phyloP scores from a whole-genome alignment of 768 basidiomycete genomes.

The Chalciporus piperatus region DNA sequence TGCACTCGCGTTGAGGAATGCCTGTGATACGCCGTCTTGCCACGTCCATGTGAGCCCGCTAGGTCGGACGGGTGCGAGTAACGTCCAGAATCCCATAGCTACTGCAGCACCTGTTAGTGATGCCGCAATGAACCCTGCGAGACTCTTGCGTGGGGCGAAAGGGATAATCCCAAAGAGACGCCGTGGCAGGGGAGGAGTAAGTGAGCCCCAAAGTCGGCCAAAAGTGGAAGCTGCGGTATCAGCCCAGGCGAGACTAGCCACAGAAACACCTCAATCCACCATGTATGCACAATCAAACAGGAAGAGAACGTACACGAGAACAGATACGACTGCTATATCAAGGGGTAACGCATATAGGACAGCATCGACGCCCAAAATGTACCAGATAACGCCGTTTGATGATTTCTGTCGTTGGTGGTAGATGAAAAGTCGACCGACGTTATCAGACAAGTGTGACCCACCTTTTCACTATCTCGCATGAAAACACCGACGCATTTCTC shows the following conservation, averaged over 20 bases:
- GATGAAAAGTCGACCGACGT: neutral
- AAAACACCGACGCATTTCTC: slow-evolving; percentile 74
- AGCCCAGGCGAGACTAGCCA: slow-evolving; percentile 83
- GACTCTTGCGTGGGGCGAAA: slow-evolving; percentile 77
- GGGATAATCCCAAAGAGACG: slow-evolving; percentile 50
- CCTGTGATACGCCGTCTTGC: slow-evolving; percentile 45
- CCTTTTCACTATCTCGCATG: slow-evolving; percentile 89
- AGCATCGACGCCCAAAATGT: slow-evolving; percentile 81
- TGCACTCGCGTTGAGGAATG: slow-evolving; percentile 13
- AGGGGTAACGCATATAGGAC: slow-evolving; percentile 74
- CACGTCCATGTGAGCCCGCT: slow-evolving; percentile 53
- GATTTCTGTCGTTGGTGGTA: slow-evolving; percentile 42
- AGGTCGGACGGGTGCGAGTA: slow-evolving; percentile 48
- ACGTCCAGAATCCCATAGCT: slow-evolving; percentile 70
- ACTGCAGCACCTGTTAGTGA: slow-evolving; percentile 67
- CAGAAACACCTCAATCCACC: neutral
- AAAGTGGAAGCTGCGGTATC: slow-evolving; percentile 93
- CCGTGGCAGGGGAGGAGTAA: slow-evolving; percentile 60
- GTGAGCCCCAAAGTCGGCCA: slow-evolving; percentile 78
- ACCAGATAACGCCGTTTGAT: slow-evolving; percentile 86
- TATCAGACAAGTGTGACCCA: slow-evolving; percentile 21
- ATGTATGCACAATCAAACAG: neutral
- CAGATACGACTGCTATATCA: slow-evolving; percentile 86
- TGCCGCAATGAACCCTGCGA: slow-evolving; percentile 83
- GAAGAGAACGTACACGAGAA: slow-evolving; percentile 70